These are phyloP conservation scores for Alternaria ventricosa DNA, from an alignment of 2,329 filamentous ascomycete genomes.

Conservation along the genomic window DNA sequence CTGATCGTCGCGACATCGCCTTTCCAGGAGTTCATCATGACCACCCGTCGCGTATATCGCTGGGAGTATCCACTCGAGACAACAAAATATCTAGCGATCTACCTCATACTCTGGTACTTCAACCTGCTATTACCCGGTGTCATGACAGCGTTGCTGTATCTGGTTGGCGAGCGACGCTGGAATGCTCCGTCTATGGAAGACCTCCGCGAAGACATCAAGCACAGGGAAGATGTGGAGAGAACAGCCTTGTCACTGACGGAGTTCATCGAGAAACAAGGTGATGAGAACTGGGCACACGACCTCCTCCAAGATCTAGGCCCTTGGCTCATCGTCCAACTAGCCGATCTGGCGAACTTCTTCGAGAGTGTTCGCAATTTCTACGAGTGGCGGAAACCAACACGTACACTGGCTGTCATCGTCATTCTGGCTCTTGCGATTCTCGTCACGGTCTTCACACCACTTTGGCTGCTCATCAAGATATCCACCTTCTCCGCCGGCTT, in stretches of 20 bases:
- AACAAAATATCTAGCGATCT: constrained; percentile 35
- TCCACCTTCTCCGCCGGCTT: constrained; percentile 37
- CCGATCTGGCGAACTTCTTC: constrained; percentile 45
- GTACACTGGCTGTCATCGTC: constrained; percentile 33
- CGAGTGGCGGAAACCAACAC: constrained; percentile 43
- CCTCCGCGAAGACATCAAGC: constrained; percentile 39
- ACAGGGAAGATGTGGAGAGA: constrained; percentile 36
- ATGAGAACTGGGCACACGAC: constrained; percentile 44
- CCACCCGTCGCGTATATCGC: constrained; percentile 43
- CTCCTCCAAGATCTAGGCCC: constrained; percentile 38
- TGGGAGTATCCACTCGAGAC: constrained; percentile 46
- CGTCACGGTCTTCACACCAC: constrained; percentile 27
- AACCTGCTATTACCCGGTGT: constrained; percentile 36
- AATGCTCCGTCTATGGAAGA: constrained; percentile 32
- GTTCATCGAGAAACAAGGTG: constrained; percentile 47
- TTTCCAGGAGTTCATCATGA: constrained; percentile 45
- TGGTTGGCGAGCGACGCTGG: constrained; percentile 28
- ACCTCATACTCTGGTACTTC: constrained; percentile 32
- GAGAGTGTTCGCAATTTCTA: constrained; percentile 49
- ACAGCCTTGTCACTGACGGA: constrained; percentile 45
- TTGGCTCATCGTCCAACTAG: constrained; percentile 45
- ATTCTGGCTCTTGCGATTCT: constrained; percentile 31
- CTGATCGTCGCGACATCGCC: constrained; percentile 48
- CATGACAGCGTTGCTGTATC: constrained; percentile 28
- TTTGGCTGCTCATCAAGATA: constrained; percentile 39